These are phyloP conservation scores for Plasmodium gonderi DNA, from an alignment of 169 alveolate species.

Conservation along the genomic window DNA sequence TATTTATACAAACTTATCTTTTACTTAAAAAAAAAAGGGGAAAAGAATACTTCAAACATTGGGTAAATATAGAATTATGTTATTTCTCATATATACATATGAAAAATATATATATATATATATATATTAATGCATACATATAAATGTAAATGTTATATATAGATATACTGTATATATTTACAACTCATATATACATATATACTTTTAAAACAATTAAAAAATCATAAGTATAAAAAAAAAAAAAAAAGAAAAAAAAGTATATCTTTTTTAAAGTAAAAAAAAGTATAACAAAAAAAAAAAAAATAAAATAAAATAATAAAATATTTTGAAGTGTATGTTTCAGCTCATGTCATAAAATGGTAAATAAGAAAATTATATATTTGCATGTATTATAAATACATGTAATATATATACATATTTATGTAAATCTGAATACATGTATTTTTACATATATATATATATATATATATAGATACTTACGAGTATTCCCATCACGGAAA, in stretches of 20 bases:
- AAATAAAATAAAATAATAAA: neutral
- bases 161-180: neutral
- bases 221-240: neutral
- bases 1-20: too few species aligned
- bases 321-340: neutral
- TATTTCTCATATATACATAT: neutral
- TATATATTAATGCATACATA: neutral
- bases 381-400: too few species aligned
- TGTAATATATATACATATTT: too few species aligned
- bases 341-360: neutral
- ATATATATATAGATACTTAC: neutral
- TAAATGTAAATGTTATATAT: neutral
- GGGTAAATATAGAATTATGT: neutral
- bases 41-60: neutral
- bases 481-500: too few species aligned
- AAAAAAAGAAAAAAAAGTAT: neutral
- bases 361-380: too few species aligned
- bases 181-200: neutral
- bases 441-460: neutral
- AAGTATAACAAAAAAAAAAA: neutral
- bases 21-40: neutral
- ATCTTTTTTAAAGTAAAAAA: too few species aligned
- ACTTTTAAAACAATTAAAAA: neutral
- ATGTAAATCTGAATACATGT: too few species aligned
- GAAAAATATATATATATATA: neutral